Conservation (phyloP, 306 rosid species). For the Cicer judaicum region DNA sequence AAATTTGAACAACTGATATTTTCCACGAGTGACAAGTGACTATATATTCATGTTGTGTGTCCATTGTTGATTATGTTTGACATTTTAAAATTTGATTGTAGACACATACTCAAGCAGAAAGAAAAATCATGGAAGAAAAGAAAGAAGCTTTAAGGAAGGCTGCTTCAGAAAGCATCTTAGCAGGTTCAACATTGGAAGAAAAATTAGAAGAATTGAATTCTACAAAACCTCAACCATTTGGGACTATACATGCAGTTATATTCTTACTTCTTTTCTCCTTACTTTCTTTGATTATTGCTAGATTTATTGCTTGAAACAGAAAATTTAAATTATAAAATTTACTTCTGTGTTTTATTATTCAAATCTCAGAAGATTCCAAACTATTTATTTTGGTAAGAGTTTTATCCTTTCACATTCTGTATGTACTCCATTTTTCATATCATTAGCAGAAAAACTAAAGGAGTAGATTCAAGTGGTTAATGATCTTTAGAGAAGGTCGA, state of each 20-base stretch:
- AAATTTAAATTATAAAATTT: slow-evolving; percentile 20
- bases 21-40: background rate
- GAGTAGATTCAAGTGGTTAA: no score
- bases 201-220: slow-evolving; percentile 53
- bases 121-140: slow-evolving; percentile 67
- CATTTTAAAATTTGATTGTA: slow-evolving; percentile 45
- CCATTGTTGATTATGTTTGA: slow-evolving; percentile 25
- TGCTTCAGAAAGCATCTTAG: slow-evolving; percentile 56
- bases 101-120: slow-evolving; percentile 84
- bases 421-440: slow-evolving; percentile 13
- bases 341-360: slow-evolving; percentile 4
- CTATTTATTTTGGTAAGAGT: background rate
- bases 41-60: slow-evolving; percentile 20
- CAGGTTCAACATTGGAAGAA: slow-evolving; percentile 46
- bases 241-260: slow-evolving; percentile 60
- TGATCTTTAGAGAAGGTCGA: no score
- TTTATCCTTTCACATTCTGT: slow-evolving; percentile 11
- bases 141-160: slow-evolving; percentile 58
- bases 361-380: slow-evolving; percentile 5
- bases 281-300: slow-evolving; percentile 3
- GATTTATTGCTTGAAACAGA: slow-evolving; percentile 30
- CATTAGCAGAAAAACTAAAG: background rate
- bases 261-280: slow-evolving; percentile 36
- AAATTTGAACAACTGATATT: no score
- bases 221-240: slow-evolving; percentile 52